Evolutionary conservation across 2,329 filamentous ascomycete species (phyloP).

Genomic region (Aspergillus melleus): DNA sequence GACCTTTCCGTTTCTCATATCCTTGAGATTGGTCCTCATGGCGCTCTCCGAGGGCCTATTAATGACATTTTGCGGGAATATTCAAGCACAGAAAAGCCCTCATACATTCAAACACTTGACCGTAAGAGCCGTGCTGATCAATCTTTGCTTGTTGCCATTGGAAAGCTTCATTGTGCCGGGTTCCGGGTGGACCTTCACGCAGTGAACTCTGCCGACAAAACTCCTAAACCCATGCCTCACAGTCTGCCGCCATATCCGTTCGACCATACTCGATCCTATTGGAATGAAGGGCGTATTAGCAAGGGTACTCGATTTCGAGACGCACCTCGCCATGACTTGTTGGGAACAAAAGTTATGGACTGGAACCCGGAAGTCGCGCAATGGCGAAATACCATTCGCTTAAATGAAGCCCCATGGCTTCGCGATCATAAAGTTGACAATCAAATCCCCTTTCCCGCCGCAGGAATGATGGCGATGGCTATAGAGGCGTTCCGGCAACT

Average conservation of each 20-base stretch:
- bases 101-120: neutral
- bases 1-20: neutral
- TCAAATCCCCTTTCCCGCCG: neutral
- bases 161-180: neutral
- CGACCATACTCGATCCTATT: neutral
- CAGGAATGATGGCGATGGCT: constrained; percentile 3
- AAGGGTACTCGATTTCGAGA: neutral
- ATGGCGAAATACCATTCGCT: neutral
- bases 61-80: neutral
- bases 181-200: neutral
- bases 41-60: neutral
- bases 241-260: neutral
- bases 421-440: constrained; percentile 3
- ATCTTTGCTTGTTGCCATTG: no score
- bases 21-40: neutral
- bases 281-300: neutral
- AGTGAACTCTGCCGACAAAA: neutral
- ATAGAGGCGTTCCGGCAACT: neutral
- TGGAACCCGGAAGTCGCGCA: neutral
- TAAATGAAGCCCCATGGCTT: constrained; percentile 3
- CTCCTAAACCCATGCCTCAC: neutral
- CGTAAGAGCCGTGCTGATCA: neutral
- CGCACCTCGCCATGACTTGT: neutral
- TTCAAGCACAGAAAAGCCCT: neutral
- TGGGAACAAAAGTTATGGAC: neutral